Evolutionary conservation across 805 yeast genomes (phyloP).

Genomic region (Ogataea pignaliae): DNA sequence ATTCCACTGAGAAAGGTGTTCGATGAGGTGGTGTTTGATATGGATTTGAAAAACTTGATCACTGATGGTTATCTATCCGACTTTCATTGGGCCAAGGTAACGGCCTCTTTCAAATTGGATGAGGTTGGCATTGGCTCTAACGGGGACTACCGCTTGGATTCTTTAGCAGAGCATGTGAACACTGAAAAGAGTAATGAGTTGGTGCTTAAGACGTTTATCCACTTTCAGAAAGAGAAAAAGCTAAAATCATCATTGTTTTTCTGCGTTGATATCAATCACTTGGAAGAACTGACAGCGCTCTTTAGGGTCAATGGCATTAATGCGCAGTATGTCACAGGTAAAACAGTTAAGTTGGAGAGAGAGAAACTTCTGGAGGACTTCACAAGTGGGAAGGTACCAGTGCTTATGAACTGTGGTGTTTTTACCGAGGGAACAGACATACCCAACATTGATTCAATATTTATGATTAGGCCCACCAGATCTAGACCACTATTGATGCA

Average conservation of each 20-base stretch:
- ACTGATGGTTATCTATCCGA: conserved; percentile 65
- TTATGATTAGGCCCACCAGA: conserved; percentile 76
- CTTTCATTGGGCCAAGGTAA: conserved; percentile 58
- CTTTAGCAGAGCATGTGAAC: conserved; percentile 53
- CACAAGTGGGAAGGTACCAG: conserved; percentile 56
- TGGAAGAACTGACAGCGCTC: conserved; percentile 44
- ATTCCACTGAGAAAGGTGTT: conserved; percentile 52
- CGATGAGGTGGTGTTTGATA: conserved; percentile 71
- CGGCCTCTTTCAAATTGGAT: conserved; percentile 31
- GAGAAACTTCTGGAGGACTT: conserved; percentile 52
- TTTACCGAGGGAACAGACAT: conserved; percentile 95
- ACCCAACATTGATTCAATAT: conserved; percentile 78
- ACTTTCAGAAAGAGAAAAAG: conserved; percentile 33
- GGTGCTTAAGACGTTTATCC: conserved; percentile 49
- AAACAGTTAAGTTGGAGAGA: conserved; percentile 51
- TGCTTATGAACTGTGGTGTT: conserved; percentile 81
- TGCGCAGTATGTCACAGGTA: conserved; percentile 69
- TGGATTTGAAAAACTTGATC: conserved; percentile 63
- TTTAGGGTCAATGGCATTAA: conserved; percentile 58
- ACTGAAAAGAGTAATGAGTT: conserved; percentile 49
- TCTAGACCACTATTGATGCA: conserved; percentile 71
- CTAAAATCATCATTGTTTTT: conserved; percentile 69
- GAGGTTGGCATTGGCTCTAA: conserved; percentile 19
- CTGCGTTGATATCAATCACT: conserved; percentile 71
- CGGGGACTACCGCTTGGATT: conserved; percentile 52